Percentiles rank a stretch among this genome's conserved stretches.
Conservation (phyloP, 371 early-diverging fungal species). For the Mortierella sp. region DNA sequence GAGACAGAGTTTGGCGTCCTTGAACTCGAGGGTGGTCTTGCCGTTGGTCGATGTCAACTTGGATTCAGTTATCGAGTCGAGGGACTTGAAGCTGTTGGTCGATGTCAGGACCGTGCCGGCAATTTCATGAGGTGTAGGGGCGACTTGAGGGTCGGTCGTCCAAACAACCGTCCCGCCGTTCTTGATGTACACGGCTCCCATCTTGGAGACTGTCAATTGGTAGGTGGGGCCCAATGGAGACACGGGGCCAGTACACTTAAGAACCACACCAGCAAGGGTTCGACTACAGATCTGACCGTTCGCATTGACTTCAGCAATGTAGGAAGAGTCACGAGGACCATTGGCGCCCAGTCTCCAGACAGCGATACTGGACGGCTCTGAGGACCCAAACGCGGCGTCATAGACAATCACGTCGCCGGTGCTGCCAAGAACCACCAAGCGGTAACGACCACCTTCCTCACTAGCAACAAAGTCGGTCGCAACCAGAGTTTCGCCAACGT, state of each 20-base stretch:
- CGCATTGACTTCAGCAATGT: not conserved
- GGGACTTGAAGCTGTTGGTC: not conserved
- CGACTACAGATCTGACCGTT: not conserved
- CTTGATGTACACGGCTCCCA: not conserved
- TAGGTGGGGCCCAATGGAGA: not conserved
- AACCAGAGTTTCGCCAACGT: not conserved
- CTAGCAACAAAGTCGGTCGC: not conserved
- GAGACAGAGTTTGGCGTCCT: not conserved
- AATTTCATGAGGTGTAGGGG: not conserved
- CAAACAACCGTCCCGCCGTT: not conserved
- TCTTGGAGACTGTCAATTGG: not conserved
- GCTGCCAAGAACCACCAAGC: not conserved
- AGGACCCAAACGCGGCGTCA: not conserved
- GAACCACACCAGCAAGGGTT: not conserved
- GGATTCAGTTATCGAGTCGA: not conserved
- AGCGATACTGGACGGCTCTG: not conserved
- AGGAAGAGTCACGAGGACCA: not conserved
- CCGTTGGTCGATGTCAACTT: constrained; percentile 1
- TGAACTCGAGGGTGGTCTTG: not conserved
- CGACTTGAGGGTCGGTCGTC: not conserved
- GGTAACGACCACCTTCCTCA: not conserved
- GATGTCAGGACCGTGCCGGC: not conserved
- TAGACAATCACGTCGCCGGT: not conserved
- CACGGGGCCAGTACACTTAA: not conserved
- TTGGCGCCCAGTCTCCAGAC: not conserved